Base-by-base conservation (phyloP, 495 filamentous ascomycete species). In the Trypethelium eluteriae region DNA sequence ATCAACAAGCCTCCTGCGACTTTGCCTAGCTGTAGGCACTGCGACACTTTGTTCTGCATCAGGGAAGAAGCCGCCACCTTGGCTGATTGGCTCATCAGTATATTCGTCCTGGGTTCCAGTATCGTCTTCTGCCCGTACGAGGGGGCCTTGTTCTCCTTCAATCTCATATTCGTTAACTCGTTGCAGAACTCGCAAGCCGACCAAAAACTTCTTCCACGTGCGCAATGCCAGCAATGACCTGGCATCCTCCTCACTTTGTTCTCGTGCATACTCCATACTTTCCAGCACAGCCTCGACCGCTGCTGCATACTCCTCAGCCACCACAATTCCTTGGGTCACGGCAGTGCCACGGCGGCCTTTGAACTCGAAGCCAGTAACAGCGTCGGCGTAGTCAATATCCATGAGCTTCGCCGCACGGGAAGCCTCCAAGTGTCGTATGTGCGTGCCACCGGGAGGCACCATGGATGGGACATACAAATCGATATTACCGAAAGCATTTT, bases 381-480 rank as follows among this genome's bases (percentile, higher is more conserved):
- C 94, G 50, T 91, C 89, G 38, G 90, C 90, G 70, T 88, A 95
- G 76, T 98, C 93, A 41, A 98, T 80, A 0, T 90, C 89, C 2
- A 97, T 72, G 7, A 95, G 79, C 64, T 82, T 84, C 32, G 91
- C 91, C 0, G 93, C 92, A 46, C 82, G 82, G 4, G 82, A 79
- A n/a, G 89, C 87, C 41, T 87, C 81, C 36, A 85, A 81, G 70
- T 88, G 82, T 57, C 74, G 78, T 63, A 92, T 79, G 73, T 99
- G 90, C 46, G 82, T 80, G 1, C 87, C 94, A 14, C 94, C 95
- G 14, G 81, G 74, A 0, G 94, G 94, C 7, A 97, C 80, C 94
- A 99, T 99, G 68, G 85, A 91, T 1, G 93, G 89, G 10, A 94
- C 90, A 73, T 93, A 98, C 35, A 98, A 72, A 73, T 98, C 94